Conservation (phyloP, 2,329 filamentous ascomycete genomes). For the Hymenoscyphus infarciens region DNA sequence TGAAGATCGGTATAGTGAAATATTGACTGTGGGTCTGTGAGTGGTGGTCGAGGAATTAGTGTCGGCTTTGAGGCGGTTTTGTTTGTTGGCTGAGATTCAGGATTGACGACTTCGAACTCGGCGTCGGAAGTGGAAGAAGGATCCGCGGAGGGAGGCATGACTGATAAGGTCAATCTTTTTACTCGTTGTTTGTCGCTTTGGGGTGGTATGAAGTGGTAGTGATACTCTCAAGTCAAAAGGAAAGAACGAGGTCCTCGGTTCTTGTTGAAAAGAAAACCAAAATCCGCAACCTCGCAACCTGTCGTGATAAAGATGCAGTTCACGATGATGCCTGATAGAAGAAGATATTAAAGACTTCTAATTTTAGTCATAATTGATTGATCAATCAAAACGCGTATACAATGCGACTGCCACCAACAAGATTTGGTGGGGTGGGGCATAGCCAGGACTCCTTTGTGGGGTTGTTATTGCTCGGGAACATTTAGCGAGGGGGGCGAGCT, state of each 20-base stretch:
- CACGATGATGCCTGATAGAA: not conserved
- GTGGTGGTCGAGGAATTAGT: slow-evolving; percentile 15
- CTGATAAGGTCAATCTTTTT: not conserved
- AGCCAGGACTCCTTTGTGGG: not conserved
- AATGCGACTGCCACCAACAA: not conserved
- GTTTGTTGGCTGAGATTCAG: slow-evolving; percentile 1
- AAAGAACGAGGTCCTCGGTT: not conserved
- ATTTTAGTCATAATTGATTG: not conserved
- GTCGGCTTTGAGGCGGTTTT: slow-evolving; percentile 13
- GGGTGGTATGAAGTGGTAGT: not conserved
- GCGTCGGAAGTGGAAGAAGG: not conserved
- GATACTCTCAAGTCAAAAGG: not conserved
- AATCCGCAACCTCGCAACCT: not conserved
- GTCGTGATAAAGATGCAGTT: not conserved
- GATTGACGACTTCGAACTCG: not conserved
- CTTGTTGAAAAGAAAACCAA: not conserved
- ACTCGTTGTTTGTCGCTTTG: not conserved
- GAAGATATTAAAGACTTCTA: not conserved
- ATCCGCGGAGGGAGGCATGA: not conserved
- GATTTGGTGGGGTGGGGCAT: not conserved
- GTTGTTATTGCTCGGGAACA: not conserved
- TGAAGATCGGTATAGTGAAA: slow-evolving; percentile 58
- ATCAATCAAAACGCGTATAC: not conserved
- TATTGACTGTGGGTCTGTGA: slow-evolving; percentile 44
- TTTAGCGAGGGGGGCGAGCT: not conserved